phyloP scores from a whole-genome alignment of 139 green algal genomes.

The Chlamydomonas sp. region DNA sequence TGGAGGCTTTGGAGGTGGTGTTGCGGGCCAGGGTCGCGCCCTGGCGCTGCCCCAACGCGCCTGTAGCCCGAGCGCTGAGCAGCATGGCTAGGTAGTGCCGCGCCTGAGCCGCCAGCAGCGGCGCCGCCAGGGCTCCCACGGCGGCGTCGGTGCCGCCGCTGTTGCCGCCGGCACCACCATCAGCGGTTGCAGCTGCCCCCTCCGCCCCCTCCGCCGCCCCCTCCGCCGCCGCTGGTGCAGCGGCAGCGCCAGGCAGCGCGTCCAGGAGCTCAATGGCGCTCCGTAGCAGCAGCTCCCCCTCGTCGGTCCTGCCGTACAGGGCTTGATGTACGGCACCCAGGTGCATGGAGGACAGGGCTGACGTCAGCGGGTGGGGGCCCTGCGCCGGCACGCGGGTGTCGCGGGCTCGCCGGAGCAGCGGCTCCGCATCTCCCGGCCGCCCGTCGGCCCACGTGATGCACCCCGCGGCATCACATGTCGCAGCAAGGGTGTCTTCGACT shows the following conservation, averaged over 20 bases:
- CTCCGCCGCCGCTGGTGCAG: not conserved
- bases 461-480: not conserved
- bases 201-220: too few species aligned
- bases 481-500: not conserved
- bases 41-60: not conserved
- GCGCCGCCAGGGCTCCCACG: not conserved
- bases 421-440: constrained; percentile 15
- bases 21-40: not conserved
- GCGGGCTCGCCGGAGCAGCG: not conserved
- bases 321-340: constrained; percentile 22
- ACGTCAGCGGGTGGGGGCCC: not conserved
- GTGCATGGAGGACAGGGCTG: not conserved
- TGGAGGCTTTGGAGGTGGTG: too few species aligned
- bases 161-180: not conserved
- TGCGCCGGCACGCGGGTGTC: not conserved
- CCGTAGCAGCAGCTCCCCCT: constrained; percentile 11
- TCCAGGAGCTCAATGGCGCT: not conserved
- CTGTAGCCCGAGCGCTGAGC: not conserved
- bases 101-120: constrained; percentile 24
- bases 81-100: constrained; percentile 19
- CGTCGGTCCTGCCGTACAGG: constrained; percentile 2
- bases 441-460: constrained; percentile 21
- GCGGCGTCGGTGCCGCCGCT: not conserved
- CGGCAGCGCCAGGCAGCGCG: not conserved
- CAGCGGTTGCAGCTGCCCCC: too few species aligned